phyloP scores from a whole-genome alignment of 1,139 yeast species.

The Sugiyamaella grinbergsii region DNA sequence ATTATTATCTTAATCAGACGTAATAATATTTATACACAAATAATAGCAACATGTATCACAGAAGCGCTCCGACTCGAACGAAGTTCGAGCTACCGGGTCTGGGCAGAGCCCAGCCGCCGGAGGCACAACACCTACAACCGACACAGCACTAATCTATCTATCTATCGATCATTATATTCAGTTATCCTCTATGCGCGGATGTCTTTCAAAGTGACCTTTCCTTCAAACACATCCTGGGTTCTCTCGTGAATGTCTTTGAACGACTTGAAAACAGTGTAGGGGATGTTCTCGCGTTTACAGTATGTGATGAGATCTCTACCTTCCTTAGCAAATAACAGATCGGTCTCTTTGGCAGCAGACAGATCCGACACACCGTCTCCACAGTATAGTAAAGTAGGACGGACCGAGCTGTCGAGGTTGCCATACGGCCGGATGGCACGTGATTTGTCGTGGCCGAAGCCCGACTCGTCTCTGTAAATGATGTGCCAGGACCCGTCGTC shows the following conservation, averaged over 20 bases:
- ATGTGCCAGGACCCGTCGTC: constrained; percentile 75
- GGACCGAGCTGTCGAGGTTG: constrained; percentile 43
- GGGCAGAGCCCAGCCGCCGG: constrained; percentile 6
- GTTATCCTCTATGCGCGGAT: constrained; percentile 6
- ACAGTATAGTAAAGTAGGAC: constrained; percentile 78
- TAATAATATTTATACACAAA: constrained; percentile 1
- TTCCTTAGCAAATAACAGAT: constrained; percentile 86
- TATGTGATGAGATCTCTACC: constrained; percentile 88
- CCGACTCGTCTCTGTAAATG: constrained; percentile 77
- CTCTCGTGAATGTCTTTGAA: constrained; percentile 70
- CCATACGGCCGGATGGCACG: constrained; percentile 70
- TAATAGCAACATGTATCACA: no score
- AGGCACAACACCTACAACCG: not conserved
- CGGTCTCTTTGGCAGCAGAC: constrained; percentile 93
- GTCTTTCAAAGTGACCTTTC: constrained; percentile 46
- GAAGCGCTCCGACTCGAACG: no score
- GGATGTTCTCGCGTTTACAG: constrained; percentile 77
- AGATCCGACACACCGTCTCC: constrained; percentile 98
- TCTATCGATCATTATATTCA: no score
- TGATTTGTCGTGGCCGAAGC: constrained; percentile 94
- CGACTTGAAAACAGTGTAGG: constrained; percentile 78
- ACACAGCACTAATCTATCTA: no score
- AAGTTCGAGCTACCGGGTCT: no score
- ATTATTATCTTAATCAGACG: constrained; percentile 28
- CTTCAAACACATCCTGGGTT: constrained; percentile 51